phyloP scores from a whole-genome alignment of 1,284 basidiomycete genomes.

The Cryptococcus jaspeensis region DNA sequence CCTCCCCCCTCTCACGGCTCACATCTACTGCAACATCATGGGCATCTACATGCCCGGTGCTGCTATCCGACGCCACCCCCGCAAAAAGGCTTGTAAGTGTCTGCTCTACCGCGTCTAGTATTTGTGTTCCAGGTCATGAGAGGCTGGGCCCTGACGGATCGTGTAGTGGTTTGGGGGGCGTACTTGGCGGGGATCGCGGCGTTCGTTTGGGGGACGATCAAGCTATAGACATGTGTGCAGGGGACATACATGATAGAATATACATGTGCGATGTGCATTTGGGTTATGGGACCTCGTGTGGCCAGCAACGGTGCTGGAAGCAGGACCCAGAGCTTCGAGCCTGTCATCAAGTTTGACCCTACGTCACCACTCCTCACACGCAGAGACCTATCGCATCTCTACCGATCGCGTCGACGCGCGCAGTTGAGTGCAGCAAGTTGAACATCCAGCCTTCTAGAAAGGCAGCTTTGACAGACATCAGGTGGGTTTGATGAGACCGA shows the following conservation, averaged over 20 bases:
- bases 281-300: no score
- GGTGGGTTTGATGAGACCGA: no score
- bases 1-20: conserved; percentile 64
- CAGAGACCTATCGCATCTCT: neutral
- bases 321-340: no score
- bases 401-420: neutral
- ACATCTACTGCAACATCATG: conserved; percentile 93
- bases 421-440: no score
- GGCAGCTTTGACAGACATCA: no score
- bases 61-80: conserved; percentile 39
- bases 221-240: neutral
- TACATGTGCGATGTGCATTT: no score
- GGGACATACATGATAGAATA: neutral
- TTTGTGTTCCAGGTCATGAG: no score
- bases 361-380: neutral
- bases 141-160: neutral
- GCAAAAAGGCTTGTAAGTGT: conserved; percentile 27
- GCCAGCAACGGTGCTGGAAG: no score
- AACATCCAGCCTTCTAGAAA: no score
- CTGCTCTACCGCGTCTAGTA: neutral
- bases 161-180: conserved; percentile 28
- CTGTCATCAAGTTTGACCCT: conserved; percentile 2
- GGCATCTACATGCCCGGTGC: conserved; percentile 56
- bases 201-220: conserved; percentile 27
- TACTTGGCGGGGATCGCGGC: conserved; percentile 46